These are phyloP conservation scores for Pichia heedii DNA, from an alignment of 805 yeast species.

Conservation along the genomic window DNA sequence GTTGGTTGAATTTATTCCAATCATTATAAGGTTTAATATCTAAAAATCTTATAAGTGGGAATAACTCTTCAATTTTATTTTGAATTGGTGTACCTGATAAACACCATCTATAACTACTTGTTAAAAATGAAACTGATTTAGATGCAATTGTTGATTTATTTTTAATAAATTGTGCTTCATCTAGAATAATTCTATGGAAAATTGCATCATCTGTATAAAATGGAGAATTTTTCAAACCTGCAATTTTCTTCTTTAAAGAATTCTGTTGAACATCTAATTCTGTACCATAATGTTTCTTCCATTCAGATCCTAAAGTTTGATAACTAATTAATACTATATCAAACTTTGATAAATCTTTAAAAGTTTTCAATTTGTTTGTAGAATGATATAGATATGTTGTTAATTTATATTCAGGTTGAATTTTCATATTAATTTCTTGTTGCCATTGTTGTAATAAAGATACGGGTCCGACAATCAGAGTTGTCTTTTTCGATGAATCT, in stretches of 20 bases:
- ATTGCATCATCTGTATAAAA: conserved; percentile 44
- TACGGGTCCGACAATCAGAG: conserved; percentile 84
- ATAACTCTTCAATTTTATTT: conserved; percentile 45
- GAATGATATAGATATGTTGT: conserved; percentile 54
- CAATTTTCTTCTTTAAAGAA: conserved; percentile 28
- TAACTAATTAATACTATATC: conserved; percentile 80
- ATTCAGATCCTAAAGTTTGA: conserved; percentile 69
- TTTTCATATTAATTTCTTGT: conserved; percentile 58
- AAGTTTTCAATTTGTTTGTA: conserved; percentile 33
- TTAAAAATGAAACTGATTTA: conserved; percentile 34
- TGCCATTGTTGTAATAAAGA: conserved; percentile 82
- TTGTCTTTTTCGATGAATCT: conserved; percentile 36
- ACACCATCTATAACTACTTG: conserved; percentile 37
- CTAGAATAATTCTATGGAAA: conserved; percentile 45
- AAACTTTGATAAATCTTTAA: conserved; percentile 39
- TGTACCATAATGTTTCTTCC: conserved; percentile 49
- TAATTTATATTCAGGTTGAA: conserved; percentile 37
- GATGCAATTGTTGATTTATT: conserved; percentile 41
- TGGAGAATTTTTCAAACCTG: conserved; percentile 40
- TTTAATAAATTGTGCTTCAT: conserved; percentile 50
- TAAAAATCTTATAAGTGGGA: conserved; percentile 42
- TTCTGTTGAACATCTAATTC: conserved; percentile 31
- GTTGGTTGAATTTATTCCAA: conserved; percentile 43
- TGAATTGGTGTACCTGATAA: conserved; percentile 55
- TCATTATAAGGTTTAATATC: conserved; percentile 56